Evolutionary conservation across 805 yeast species (phyloP), one percentile per base, ranked within the genome.

Genomic region (Lipomyces spencermartinsiae): DNA sequence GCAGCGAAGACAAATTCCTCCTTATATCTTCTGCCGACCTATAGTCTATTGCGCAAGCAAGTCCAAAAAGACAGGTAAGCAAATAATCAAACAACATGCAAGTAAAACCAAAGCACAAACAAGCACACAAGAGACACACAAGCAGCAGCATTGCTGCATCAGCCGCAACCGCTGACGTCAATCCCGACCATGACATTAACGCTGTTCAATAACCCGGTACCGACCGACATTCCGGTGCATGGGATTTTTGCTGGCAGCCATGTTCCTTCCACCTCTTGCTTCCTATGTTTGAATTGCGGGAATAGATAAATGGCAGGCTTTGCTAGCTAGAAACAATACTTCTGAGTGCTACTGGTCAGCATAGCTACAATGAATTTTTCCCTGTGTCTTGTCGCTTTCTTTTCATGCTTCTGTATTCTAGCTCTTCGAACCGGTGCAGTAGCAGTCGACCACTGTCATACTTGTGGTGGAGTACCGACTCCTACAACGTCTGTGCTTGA

Each of bases 381-480:
- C 49, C 2, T 16, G 4, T 14, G 49, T 16, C n/a, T 39, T 39
- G 49, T 39, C 49, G 49, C n/a, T 16, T 39, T 39, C n/a, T 39
- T 39, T 39, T 39, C 49, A 39, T 39, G 49, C n/a, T 39, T 39
- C 49, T 39, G 12, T 16, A 39, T 39, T 39, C 49, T 14, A 16
- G 49, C 16, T 16, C 49, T n/a, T n/a, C n/a, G n/a, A n/a, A n/a
- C n/a, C n/a, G n/a, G n/a, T n/a, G n/a, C n/a, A n/a, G 49, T 16
- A 39, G 49, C 49, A 39, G 49, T 49, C 25, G 19, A 49, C 10
- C 54, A 49, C 54, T 49, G 54, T 49, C 54, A 22, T 49, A 10
- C 16, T 0, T 14, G 19, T 49, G 16, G 19, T 14, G 25, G 16
- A 49, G 54, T 22, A 49, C 54, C 54, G 25, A 49, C 54, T 49